Conservation (phyloP, 2,329 filamentous ascomycete genomes). For the Fulvia fulva region DNA sequence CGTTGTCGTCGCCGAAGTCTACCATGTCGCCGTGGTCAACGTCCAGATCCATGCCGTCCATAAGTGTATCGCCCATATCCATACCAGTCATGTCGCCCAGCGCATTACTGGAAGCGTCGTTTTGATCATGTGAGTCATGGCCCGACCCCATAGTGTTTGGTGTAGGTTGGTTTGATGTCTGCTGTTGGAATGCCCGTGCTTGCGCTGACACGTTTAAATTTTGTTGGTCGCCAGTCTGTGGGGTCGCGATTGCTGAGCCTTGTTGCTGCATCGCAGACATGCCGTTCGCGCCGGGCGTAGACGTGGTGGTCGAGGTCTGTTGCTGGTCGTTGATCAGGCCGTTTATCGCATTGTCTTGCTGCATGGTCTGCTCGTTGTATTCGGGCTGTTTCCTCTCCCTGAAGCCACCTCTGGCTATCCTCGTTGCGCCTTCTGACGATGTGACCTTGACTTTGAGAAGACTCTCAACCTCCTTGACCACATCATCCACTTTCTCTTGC, state of each 20-base stretch:
- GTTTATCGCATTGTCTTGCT: conserved; percentile 9
- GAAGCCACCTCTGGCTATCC: conserved; percentile 35
- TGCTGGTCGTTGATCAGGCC: conserved; percentile 8
- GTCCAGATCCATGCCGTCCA: conserved; percentile 27
- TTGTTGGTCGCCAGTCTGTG: neutral
- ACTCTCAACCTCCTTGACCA: conserved; percentile 70
- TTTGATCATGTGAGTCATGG: neutral
- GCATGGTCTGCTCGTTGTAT: conserved; percentile 10
- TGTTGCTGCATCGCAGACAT: neutral
- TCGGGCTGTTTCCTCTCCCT: conserved; percentile 26
- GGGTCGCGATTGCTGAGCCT: neutral
- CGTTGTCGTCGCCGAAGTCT: conserved; percentile 15
- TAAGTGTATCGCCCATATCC: conserved; percentile 18
- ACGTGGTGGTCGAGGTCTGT: conserved; percentile 43
- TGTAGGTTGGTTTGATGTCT: neutral
- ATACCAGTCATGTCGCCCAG: conserved; percentile 16
- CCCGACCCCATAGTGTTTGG: neutral
- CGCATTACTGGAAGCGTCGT: conserved; percentile 37
- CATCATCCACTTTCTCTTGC: conserved; percentile 62
- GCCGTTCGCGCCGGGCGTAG: conserved; percentile 47
- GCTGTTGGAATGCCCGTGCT: conserved; percentile 2
- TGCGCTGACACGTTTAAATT: neutral
- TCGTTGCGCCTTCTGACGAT: conserved; percentile 28
- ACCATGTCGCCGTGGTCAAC: conserved; percentile 12
- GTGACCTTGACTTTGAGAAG: conserved; percentile 63